Base-by-base conservation (phyloP, 2,329 filamentous ascomycete genomes). In the Ophiostoma sp. region DNA sequence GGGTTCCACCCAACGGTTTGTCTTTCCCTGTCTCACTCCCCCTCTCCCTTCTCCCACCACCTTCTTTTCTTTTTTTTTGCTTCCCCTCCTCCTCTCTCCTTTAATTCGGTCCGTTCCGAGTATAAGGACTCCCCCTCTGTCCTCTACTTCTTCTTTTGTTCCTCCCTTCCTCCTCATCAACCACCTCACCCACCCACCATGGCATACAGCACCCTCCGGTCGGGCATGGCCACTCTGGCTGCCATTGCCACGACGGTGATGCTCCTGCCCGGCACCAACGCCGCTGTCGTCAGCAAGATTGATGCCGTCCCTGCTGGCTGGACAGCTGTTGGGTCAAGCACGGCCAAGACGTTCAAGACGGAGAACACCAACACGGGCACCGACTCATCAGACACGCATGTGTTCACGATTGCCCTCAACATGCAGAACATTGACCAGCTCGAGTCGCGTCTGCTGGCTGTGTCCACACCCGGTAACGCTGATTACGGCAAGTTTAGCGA, bases 401-500 rank as follows among this genome's bases (percentile, higher is more conserved):
- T 74, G 28, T 78, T 79, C 28, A 77, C 78, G 15, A 76, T 80
- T 39, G 77, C 76, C 3, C 76, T 80, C 57, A 71, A 76, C 15
- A 74, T 78, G 72, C 77, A 78, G 59, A 79, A 79, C 75, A 70
- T 78, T 0, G 74, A 75, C 48, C 72, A 77, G 12, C 86, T 92
- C 72, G 89, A 92, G 79, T 84, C 88, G 77, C 85, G 82, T 11
- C 84, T 91, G 25, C 83, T 90, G 74, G 86, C 89, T 48, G 84
- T 92, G 39, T 90, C 90, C 1, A 88, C 87, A 0, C 90, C 90
- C 0, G 84, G 83, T 48, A 84, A 89, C 75, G 80, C 83, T 1
- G 82, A 81, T 22, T 92, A 92, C 79, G 90, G 90, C 45, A 82
- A 85, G 76, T 88, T 91, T 77, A 80, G 92, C 80, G 88, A 86